A percentile compares a stretch with the other conserved stretches of the same genome.
phyloP scores from a whole-genome alignment of 108 stramenopile genomes.

The Pinguiococcus pyrenoidosus region DNA sequence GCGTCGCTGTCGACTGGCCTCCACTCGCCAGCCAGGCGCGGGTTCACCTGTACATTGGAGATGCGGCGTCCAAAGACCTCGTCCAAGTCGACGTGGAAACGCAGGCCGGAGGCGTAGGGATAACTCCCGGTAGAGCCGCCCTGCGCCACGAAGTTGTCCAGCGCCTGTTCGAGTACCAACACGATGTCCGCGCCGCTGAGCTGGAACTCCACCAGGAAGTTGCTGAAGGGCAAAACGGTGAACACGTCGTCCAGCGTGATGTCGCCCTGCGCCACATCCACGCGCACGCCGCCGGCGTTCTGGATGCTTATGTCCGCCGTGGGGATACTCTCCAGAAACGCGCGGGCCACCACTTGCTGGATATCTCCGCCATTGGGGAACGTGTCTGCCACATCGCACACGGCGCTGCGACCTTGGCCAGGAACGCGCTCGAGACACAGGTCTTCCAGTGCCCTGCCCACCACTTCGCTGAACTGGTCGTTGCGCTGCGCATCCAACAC shows the following conservation, averaged over 20 bases:
- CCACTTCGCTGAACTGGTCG: too few species aligned
- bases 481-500: too few species aligned
- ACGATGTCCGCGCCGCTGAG: slow-evolving; percentile 31
- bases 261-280: slow-evolving; percentile 17
- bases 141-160: too few species aligned
- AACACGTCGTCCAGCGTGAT: slow-evolving; percentile 21
- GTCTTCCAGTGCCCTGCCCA: too few species aligned
- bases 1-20: slow-evolving; percentile 19
- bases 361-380: too few species aligned
- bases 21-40: slow-evolving; percentile 25
- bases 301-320: slow-evolving; percentile 31
- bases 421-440: too few species aligned
- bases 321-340: slow-evolving; percentile 19
- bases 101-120: slow-evolving; percentile 45
- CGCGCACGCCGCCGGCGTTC: slow-evolving; percentile 33
- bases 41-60: slow-evolving; percentile 33
- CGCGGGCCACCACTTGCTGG: slow-evolving; percentile 38
- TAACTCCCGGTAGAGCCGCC: too few species aligned
- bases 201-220: slow-evolving; percentile 25
- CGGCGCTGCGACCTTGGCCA: too few species aligned
- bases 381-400: too few species aligned
- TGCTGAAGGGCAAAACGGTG: slow-evolving; percentile 25
- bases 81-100: slow-evolving; percentile 34
- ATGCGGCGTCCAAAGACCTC: slow-evolving; percentile 7
- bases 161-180: slow-evolving; percentile 31